A percentile compares a stretch with the other conserved stretches of the same genome.
Evolutionary conservation across 345 rosid species (phyloP).

Genomic region (Salix viminalis): DNA sequence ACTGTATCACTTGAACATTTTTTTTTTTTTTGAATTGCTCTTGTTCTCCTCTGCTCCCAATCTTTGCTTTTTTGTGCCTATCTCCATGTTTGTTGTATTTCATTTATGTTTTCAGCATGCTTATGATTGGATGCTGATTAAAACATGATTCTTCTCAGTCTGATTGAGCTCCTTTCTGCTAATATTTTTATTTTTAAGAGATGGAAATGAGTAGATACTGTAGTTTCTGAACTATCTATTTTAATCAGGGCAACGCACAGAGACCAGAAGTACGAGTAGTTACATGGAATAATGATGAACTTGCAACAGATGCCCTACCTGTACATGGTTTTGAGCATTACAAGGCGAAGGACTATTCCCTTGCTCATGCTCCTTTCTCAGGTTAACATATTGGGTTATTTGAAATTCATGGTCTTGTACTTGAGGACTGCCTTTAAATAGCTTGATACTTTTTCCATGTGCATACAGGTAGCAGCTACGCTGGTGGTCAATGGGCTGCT

Average conservation of each 20-base stretch:
- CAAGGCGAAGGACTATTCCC: slow-evolving; percentile 94
- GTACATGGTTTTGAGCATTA: slow-evolving; percentile 97
- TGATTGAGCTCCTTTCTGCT: not conserved
- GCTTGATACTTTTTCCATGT: slow-evolving; percentile 15
- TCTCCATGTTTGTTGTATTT: not conserved
- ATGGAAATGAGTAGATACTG: not conserved
- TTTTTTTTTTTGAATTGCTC: not conserved
- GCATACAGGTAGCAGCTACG: slow-evolving; percentile 88
- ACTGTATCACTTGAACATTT: not conserved
- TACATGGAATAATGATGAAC: slow-evolving; percentile 94
- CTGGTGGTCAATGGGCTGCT: slow-evolving; percentile 99
- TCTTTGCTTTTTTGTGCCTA: not conserved
- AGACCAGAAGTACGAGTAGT: slow-evolving; percentile 94
- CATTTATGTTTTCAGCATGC: not conserved
- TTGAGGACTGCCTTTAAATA: slow-evolving; percentile 17
- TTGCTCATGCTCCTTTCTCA: slow-evolving; percentile 97
- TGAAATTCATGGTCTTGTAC: slow-evolving; percentile 12
- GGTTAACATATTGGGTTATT: slow-evolving; percentile 41
- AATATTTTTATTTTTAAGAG: not conserved
- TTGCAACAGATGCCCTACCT: slow-evolving; percentile 95
- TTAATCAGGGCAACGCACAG: slow-evolving; percentile 86
- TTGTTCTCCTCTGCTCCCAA: not conserved
- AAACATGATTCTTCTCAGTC: not conserved
- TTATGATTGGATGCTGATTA: not conserved
- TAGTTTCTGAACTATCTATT: slow-evolving; percentile 17